Conservation (phyloP, 169 alveolate species). For the Pseudocohnilembus persalinus region DNA sequence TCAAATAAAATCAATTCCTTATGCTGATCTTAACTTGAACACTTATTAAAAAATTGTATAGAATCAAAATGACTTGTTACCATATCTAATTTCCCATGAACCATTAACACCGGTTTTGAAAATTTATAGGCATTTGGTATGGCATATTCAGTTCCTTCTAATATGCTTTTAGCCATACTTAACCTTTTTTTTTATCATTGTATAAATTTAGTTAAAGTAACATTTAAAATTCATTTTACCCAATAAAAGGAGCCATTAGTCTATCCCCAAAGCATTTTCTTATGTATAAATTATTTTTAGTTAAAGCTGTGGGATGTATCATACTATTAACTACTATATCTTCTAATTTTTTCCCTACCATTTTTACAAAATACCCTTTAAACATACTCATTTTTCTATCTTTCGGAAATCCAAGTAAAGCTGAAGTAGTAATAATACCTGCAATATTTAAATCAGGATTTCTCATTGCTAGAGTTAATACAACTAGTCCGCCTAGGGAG, state of each 20-base stretch:
- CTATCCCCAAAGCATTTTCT: constrained; percentile 50
- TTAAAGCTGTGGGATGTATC: constrained; percentile 50
- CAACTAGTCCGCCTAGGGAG: constrained; percentile 43
- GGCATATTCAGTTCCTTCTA: constrained; percentile 27
- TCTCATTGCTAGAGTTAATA: constrained; percentile 30
- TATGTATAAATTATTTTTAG: constrained; percentile 41
- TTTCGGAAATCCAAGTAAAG: constrained; percentile 44
- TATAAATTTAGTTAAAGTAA: no score
- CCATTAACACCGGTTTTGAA: constrained; percentile 25
- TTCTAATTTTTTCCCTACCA: constrained; percentile 45
- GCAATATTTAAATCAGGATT: constrained; percentile 45
- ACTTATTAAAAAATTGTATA: constrained; percentile 35
- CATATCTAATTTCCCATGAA: constrained; percentile 48
- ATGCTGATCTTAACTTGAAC: constrained; percentile 31
- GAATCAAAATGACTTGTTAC: constrained; percentile 46
- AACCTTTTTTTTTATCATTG: background rate
- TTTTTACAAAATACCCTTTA: constrained; percentile 18
- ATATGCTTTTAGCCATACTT: constrained; percentile 42
- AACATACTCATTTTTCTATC: constrained; percentile 39
- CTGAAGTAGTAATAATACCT: constrained; percentile 46
- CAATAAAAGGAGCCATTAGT: constrained; percentile 48
- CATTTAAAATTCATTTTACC: constrained; percentile 8
- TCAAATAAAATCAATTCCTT: constrained; percentile 41
- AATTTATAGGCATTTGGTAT: constrained; percentile 19
- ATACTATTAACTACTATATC: constrained; percentile 48